Evolutionary conservation across 306 rosid genomes (phyloP).

Genomic region (Vigna nakashimae): DNA sequence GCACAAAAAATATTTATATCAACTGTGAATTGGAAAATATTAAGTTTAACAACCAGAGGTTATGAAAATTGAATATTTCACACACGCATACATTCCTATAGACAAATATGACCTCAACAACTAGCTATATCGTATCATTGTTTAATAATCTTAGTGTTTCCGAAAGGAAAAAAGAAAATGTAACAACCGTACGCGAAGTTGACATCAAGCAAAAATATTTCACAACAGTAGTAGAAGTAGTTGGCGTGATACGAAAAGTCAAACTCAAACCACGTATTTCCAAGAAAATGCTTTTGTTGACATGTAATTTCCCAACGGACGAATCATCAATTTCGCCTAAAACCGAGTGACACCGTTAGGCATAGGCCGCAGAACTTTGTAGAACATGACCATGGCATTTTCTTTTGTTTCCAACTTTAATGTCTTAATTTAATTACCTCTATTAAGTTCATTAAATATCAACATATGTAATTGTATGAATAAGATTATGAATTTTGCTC

Average conservation of each 20-base stretch:
- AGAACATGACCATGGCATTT: constrained; percentile 14
- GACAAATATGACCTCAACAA: constrained; percentile 32
- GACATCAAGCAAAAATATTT: constrained; percentile 1
- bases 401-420: background rate
- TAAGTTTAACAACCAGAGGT: constrained; percentile 32
- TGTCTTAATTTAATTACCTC: background rate
- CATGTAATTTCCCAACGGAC: constrained; percentile 25
- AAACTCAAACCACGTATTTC: constrained; percentile 5
- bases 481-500: background rate
- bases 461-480: background rate
- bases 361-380: constrained; percentile 33
- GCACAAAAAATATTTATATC: background rate
- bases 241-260: constrained; percentile 29
- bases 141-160: background rate
- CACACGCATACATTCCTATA: background rate
- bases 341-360: constrained; percentile 40
- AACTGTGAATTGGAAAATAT: constrained; percentile 8
- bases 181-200: constrained; percentile 30
- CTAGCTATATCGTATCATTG: background rate
- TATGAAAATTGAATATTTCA: background rate
- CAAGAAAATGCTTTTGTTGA: background rate
- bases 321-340: constrained; percentile 40
- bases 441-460: background rate
- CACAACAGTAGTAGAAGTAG: constrained; percentile 6
- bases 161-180: background rate